These are phyloP conservation scores for Lactarius psammicola DNA, from an alignment of 768 basidiomycete genomes.

Conservation along the genomic window DNA sequence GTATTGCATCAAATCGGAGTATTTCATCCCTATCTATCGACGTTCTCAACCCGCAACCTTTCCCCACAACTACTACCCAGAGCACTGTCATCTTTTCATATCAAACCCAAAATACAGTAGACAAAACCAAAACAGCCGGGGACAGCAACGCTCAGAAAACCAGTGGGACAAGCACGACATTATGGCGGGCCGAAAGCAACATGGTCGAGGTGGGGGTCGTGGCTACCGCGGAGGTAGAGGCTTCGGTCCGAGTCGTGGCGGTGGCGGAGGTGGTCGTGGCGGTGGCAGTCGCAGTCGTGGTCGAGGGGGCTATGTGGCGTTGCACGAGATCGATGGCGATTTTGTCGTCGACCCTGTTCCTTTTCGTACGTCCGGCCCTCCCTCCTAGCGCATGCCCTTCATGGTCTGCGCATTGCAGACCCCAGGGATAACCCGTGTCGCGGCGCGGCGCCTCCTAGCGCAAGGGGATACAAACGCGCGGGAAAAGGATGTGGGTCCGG, in stretches of 20 bases:
- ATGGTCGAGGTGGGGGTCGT: constrained; percentile 30
- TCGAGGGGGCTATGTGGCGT: constrained; percentile 17
- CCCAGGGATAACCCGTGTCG: not conserved
- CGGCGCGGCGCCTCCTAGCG: not conserved
- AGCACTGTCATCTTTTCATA: not conserved
- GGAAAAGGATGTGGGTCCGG: not conserved
- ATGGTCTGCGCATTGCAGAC: constrained; percentile 3
- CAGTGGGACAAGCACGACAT: not conserved
- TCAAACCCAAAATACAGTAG: not conserved
- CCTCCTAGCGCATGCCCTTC: not conserved
- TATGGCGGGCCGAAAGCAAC: constrained; percentile 26
- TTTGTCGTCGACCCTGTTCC: constrained; percentile 6
- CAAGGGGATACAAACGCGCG: not conserved
- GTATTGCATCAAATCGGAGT: too few relatives aligned
- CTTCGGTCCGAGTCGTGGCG: constrained; percentile 32
- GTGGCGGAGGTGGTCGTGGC: constrained; percentile 32
- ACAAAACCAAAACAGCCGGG: not conserved
- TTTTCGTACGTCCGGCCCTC: constrained; percentile 4
- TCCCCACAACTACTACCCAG: not conserved
- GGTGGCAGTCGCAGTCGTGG: constrained; percentile 29
- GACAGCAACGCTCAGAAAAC: not conserved
- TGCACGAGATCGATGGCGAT: constrained; percentile 24
- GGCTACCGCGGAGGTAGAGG: constrained; percentile 33
- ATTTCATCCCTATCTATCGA: not conserved
- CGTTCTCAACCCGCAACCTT: not conserved